Percentiles rank a stretch among this genome's conserved stretches.
Evolutionary conservation across 441 rosid genomes (phyloP).

Genomic region (Gossypium davidsonii): DNA sequence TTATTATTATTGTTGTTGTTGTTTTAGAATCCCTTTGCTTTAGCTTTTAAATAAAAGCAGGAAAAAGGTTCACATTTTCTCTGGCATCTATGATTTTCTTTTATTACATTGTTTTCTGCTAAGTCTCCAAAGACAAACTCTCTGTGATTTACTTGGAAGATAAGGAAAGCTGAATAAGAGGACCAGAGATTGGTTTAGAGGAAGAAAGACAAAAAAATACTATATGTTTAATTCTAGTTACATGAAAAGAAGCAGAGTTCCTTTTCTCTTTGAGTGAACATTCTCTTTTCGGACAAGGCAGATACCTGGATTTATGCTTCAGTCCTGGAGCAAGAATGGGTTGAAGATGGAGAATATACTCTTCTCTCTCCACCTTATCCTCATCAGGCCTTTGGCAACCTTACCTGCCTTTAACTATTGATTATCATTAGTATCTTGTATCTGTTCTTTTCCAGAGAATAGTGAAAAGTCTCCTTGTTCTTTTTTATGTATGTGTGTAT

Average conservation of each 20-base stretch:
- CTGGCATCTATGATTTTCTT: background rate
- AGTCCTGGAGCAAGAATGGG: background rate
- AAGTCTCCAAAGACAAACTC: background rate
- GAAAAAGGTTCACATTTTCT: background rate
- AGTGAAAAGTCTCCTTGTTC: background rate
- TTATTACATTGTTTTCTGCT: background rate
- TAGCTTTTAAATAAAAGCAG: constrained; percentile 5
- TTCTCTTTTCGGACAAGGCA: background rate
- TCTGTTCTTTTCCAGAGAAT: background rate
- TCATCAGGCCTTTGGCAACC: background rate
- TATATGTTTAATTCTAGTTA: background rate
- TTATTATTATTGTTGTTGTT: background rate
- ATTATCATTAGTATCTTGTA: background rate
- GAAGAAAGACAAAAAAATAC: background rate
- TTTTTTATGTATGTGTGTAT: background rate
- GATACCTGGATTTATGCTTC: background rate
- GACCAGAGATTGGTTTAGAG: background rate
- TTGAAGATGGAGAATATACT: background rate
- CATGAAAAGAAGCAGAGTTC: background rate
- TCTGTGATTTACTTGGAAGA: background rate
- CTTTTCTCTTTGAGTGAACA: background rate
- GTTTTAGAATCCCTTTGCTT: background rate
- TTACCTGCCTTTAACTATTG: background rate
- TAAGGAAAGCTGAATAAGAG: background rate
- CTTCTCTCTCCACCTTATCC: background rate